Percentiles rank a stretch among this genome's conserved stretches.
Conservation (phyloP, 805 yeast genomes). For the Naumovozyma baii region DNA sequence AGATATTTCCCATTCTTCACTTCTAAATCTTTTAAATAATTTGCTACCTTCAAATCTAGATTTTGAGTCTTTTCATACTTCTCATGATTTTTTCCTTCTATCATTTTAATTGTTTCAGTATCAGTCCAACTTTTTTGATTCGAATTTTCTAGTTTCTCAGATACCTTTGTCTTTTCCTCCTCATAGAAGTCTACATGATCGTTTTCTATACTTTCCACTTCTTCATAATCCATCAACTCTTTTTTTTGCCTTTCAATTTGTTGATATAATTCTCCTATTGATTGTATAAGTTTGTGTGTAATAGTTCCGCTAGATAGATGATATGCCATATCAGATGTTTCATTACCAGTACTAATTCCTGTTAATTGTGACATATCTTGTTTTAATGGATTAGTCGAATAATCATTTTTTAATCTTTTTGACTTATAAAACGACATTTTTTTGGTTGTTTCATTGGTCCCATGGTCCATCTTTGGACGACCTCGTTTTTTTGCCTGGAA, state of each 20-base stretch:
- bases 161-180: constrained; percentile 37
- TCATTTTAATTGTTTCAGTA: constrained; percentile 26
- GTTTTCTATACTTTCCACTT: constrained; percentile 33
- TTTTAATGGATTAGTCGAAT: constrained; percentile 58
- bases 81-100: constrained; percentile 25
- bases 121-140: constrained; percentile 11
- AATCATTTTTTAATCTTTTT: constrained; percentile 56
- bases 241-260: constrained; percentile 35
- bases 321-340: constrained; percentile 29
- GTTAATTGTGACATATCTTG: constrained; percentile 40
- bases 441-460: constrained; percentile 3
- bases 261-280: constrained; percentile 40
- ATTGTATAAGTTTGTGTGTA: constrained; percentile 55
- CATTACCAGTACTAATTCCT: constrained; percentile 41
- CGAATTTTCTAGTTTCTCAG: constrained; percentile 37
- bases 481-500: constrained; percentile 24
- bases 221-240: constrained; percentile 40
- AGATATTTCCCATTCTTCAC: constrained; percentile 6
- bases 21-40: constrained; percentile 14
- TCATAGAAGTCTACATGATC: constrained; percentile 36
- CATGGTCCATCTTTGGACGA: constrained; percentile 9
- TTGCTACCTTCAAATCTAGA: constrained; percentile 24
- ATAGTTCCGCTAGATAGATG: constrained; percentile 34
- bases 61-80: constrained; percentile 19
- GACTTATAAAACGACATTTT: constrained; percentile 41